These are phyloP conservation scores for Pneumocystis carinii DNA, from an alignment of 1,139 yeast species.

Conservation along the genomic window DNA sequence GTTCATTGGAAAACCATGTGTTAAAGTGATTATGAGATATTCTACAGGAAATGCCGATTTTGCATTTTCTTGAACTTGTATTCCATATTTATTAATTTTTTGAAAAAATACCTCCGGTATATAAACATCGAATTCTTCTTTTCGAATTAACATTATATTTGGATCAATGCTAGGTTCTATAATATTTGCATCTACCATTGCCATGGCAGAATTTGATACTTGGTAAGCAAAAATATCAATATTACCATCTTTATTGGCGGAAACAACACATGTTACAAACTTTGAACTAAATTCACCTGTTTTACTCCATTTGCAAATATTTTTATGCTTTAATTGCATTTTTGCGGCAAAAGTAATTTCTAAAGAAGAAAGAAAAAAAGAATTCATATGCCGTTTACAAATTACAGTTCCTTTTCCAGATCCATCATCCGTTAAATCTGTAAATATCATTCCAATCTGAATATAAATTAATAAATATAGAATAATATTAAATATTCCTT, in stretches of 20 bases:
- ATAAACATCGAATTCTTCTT: conserved; percentile 53
- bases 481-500: neutral
- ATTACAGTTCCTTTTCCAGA: conserved; percentile 74
- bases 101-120: conserved; percentile 90
- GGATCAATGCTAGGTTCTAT: conserved; percentile 86
- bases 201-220: conserved; percentile 77
- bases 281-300: conserved; percentile 68
- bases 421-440: conserved; percentile 83
- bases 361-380: conserved; percentile 72
- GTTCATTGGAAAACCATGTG: conserved; percentile 70
- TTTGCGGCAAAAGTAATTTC: conserved; percentile 79
- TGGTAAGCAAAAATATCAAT: conserved; percentile 87
- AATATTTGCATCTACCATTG: conserved; percentile 70
- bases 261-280: conserved; percentile 81
- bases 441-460: conserved; percentile 67
- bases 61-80: conserved; percentile 76
- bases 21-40: conserved; percentile 68
- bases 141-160: conserved; percentile 66
- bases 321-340: conserved; percentile 56
- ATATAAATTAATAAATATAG: neutral
- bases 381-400: conserved; percentile 83
- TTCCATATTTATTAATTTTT: conserved; percentile 73
- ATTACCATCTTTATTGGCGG: conserved; percentile 75
- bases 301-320: conserved; percentile 47
- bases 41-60: conserved; percentile 95